phyloP scores from a whole-genome alignment of 73 alveolate genomes.

The Stentor coeruleus region DNA sequence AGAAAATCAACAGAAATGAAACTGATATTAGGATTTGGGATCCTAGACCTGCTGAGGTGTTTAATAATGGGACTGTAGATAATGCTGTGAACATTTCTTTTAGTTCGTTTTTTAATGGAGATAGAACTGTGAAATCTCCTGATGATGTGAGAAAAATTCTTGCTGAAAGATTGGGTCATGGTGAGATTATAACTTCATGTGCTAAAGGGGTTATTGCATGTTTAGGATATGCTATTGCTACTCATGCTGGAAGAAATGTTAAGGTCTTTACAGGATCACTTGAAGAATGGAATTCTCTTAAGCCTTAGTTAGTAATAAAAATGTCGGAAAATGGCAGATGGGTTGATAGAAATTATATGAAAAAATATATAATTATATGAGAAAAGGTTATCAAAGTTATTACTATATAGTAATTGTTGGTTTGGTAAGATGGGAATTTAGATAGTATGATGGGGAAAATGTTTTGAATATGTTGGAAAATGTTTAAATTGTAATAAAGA shows the following conservation, averaged over 20 bases:
- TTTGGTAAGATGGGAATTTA: too few relatives aligned
- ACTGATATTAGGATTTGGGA: constrained; percentile 5
- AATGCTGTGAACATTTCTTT: constrained; percentile 5
- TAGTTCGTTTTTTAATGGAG: background rate
- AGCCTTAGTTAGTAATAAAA: too few relatives aligned
- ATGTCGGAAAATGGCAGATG: too few relatives aligned
- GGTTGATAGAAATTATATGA: too few relatives aligned
- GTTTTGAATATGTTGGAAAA: too few relatives aligned
- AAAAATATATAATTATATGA: too few relatives aligned
- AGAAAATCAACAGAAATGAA: background rate
- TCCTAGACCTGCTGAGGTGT: constrained; percentile 8
- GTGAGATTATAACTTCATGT: background rate
- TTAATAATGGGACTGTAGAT: background rate
- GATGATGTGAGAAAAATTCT: background rate
- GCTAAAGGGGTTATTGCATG: constrained; percentile 5
- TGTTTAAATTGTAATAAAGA: too few relatives aligned
- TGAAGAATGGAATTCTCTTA: constrained; percentile 22
- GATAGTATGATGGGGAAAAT: too few relatives aligned
- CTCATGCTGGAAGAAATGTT: background rate
- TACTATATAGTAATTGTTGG: too few relatives aligned
- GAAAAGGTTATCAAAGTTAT: too few relatives aligned
- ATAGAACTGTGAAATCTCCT: background rate
- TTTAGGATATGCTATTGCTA: background rate
- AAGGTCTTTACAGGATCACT: background rate
- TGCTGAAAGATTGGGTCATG: background rate